Evolutionary conservation across 2,329 filamentous ascomycete genomes (phyloP).

Genomic region (Xylaria sp.): DNA sequence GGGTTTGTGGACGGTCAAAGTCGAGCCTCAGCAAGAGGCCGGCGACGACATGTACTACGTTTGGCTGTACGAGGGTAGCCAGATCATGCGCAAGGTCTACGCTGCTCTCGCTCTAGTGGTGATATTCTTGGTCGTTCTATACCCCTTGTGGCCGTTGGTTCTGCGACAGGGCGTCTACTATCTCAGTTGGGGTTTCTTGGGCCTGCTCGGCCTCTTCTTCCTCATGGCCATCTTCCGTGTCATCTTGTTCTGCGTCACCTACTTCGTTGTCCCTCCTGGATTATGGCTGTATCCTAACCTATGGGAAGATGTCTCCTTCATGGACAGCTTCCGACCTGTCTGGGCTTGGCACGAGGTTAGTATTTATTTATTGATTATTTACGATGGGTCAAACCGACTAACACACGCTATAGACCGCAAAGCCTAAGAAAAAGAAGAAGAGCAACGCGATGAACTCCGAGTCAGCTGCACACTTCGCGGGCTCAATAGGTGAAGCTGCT

Average conservation of each 20-base stretch:
- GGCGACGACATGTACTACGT: constrained; percentile 91
- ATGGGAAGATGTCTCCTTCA: constrained; percentile 98
- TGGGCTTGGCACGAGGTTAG: constrained; percentile 98
- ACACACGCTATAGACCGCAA: constrained; percentile 43
- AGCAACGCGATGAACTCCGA: constrained; percentile 57
- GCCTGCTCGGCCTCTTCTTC: constrained; percentile 92
- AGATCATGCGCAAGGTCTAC: constrained; percentile 94
- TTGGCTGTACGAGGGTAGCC: constrained; percentile 94
- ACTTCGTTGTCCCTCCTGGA: constrained; percentile 84
- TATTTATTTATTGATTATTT: constrained; percentile 25
- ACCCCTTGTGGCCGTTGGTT: constrained; percentile 94
- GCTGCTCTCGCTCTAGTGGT: constrained; percentile 82
- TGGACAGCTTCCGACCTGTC: constrained; percentile 94
- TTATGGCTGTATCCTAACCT: constrained; percentile 99
- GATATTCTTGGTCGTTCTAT: constrained; percentile 91
- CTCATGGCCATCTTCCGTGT: constrained; percentile 97
- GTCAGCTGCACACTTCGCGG: constrained; percentile 58
- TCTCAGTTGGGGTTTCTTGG: constrained; percentile 91
- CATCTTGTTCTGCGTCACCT: constrained; percentile 92
- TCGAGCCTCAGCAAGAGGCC: constrained; percentile 95
- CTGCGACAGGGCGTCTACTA: constrained; percentile 97
- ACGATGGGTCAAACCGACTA: constrained; percentile 11
- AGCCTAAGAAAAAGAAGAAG: constrained; percentile 69
- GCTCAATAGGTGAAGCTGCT: constrained; percentile 63
- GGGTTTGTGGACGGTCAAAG: constrained; percentile 94